Percentiles rank a stretch among this genome's conserved stretches.
phyloP scores from a whole-genome alignment of 2,329 filamentous ascomycete species.

The Pseudogymnoascus pannorum region DNA sequence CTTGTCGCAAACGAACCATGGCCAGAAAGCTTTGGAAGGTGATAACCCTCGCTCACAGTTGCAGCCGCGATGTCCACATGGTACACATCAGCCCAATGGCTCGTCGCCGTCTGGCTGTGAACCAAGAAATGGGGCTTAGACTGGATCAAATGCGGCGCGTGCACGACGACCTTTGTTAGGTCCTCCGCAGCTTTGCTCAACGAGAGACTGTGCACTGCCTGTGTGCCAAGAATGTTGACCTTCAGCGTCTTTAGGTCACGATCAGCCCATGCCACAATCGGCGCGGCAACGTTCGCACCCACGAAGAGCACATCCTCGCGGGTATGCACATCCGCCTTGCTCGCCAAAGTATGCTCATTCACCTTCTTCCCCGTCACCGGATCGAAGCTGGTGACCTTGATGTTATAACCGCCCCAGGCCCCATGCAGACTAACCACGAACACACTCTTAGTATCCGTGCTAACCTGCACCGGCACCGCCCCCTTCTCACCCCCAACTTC shows the following conservation, averaged over 20 bases:
- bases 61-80: constrained; percentile 68
- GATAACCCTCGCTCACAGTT: constrained; percentile 69
- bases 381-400: constrained; percentile 71
- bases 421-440: constrained; percentile 73
- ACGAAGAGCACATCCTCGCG: constrained; percentile 64
- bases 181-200: constrained; percentile 40
- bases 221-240: constrained; percentile 62
- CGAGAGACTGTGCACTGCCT: constrained; percentile 47
- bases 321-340: constrained; percentile 64
- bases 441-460: constrained; percentile 61
- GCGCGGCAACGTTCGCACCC: constrained; percentile 66
- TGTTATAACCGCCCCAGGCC: constrained; percentile 60
- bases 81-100: constrained; percentile 79
- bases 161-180: constrained; percentile 54
- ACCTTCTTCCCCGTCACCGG: constrained; percentile 62
- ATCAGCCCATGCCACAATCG: constrained; percentile 70
- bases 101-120: constrained; percentile 62
- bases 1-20: constrained; percentile 72
- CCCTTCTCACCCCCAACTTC: constrained; percentile 62
- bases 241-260: constrained; percentile 53
- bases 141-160: constrained; percentile 65
- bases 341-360: constrained; percentile 63
- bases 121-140: constrained; percentile 78
- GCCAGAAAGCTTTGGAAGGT: constrained; percentile 63
- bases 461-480: constrained; percentile 66